Percentiles rank a stretch among this genome's conserved stretches.
phyloP scores from a whole-genome alignment of 2,329 filamentous ascomycete genomes.

The Seiridium cupressi region DNA sequence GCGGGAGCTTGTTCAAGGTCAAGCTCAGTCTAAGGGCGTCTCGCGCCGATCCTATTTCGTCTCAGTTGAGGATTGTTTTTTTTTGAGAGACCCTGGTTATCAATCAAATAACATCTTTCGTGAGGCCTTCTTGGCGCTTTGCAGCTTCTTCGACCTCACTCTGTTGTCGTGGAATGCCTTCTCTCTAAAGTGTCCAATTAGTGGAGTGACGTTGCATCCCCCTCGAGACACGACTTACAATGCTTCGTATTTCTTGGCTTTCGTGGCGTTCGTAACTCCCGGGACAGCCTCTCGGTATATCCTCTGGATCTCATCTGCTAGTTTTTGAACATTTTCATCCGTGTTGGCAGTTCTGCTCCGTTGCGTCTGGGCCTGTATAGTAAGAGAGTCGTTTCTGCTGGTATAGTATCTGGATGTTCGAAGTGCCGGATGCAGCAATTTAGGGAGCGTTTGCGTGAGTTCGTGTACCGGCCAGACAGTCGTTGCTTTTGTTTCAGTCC shows the following conservation, averaged over 20 bases:
- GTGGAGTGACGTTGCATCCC: conserved; percentile 11
- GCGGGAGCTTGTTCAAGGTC: too few relatives aligned
- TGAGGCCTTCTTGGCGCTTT: conserved; percentile 48
- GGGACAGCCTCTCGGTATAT: conserved; percentile 49
- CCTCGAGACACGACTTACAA: conserved; percentile 36
- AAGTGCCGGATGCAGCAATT: conserved; percentile 43
- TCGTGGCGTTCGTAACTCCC: conserved; percentile 42
- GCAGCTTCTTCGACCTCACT: conserved; percentile 46
- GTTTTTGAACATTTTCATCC: conserved; percentile 50
- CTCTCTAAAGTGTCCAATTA: conserved; percentile 32
- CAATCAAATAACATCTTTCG: conserved; percentile 28
- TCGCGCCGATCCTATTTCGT: too few relatives aligned
- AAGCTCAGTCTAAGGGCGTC: too few relatives aligned
- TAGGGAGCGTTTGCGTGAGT: conserved; percentile 43
- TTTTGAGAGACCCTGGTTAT: too few relatives aligned
- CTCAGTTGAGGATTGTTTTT: too few relatives aligned
- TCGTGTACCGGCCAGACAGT: conserved; percentile 50
- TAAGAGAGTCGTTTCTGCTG: conserved; percentile 48
- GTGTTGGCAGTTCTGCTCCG: conserved; percentile 51
- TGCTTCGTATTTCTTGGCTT: conserved; percentile 45
- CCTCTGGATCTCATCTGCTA: conserved; percentile 44
- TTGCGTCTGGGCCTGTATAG: conserved; percentile 54
- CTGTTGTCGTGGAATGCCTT: conserved; percentile 44
- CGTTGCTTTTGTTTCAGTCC: conserved; percentile 59
- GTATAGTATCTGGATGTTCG: conserved; percentile 55